Percentiles rank a stretch among this genome's conserved stretches.
Conservation (phyloP, 768 basidiomycete genomes). For the Pleurotus tuber-regium region DNA sequence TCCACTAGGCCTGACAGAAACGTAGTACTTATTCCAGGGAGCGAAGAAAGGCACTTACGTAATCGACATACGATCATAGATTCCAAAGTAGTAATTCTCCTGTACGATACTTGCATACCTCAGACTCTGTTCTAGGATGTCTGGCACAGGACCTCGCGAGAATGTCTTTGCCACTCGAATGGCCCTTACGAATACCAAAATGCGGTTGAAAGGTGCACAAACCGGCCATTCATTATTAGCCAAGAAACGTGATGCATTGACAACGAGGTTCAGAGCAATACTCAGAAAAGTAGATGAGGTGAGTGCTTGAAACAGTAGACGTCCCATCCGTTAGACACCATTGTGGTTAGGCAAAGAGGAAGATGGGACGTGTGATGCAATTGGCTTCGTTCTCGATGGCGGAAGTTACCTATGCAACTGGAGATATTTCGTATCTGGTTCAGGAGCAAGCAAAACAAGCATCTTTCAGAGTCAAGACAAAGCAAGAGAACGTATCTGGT, state of each 20-base stretch:
- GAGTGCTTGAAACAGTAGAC: conserved; percentile 16
- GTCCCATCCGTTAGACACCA: neutral
- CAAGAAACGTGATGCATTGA: conserved; percentile 97
- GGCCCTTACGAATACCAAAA: conserved; percentile 92
- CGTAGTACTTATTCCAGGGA: no score
- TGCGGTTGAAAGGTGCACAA: conserved; percentile 87
- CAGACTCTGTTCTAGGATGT: conserved; percentile 53
- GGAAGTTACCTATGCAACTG: conserved; percentile 96
- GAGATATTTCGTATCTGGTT: conserved; percentile 96
- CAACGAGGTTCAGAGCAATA: conserved; percentile 91
- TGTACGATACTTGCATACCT: no score
- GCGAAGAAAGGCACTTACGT: no score
- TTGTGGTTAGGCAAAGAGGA: conserved; percentile 82
- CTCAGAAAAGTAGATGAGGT: conserved; percentile 98
- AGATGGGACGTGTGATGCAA: conserved; percentile 99
- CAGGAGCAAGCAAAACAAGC: conserved; percentile 94
- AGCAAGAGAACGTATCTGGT: conserved; percentile 97
- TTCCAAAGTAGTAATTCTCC: no score
- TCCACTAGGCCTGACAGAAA: no score
- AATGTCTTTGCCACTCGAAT: conserved; percentile 96
- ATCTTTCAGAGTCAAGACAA: conserved; percentile 89
- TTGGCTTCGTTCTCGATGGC: conserved; percentile 98
- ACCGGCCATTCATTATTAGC: conserved; percentile 94
- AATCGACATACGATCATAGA: no score
- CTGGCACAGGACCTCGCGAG: conserved; percentile 86